Conservation (phyloP, 441 rosid genomes). For the California macrophylla region DNA sequence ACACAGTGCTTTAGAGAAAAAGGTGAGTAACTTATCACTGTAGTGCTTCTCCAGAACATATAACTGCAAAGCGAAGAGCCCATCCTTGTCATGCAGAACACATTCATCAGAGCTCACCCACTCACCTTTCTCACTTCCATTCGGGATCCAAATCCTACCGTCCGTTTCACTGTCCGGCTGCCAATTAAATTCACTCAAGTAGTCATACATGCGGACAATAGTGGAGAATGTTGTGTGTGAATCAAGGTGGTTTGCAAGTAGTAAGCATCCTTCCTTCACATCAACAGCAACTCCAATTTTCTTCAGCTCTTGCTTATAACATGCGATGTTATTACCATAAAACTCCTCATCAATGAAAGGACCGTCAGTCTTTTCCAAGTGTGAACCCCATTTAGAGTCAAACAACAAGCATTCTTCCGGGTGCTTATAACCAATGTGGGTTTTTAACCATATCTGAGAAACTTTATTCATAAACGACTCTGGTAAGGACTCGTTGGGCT, state of each 20-base stretch:
- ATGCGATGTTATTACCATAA: slow-evolving; percentile 33
- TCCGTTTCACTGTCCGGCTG: slow-evolving; percentile 18
- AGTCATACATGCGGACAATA: slow-evolving; percentile 37
- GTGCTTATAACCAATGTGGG: slow-evolving; percentile 35
- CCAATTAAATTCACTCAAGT: slow-evolving; percentile 32
- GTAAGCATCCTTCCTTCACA: slow-evolving; percentile 20
- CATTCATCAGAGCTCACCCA: slow-evolving; percentile 46
- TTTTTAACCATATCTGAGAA: slow-evolving; percentile 48
- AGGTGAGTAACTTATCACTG: slow-evolving; percentile 15
- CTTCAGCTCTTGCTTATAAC: slow-evolving; percentile 33
- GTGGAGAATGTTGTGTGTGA: slow-evolving; percentile 29
- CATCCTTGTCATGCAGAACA: slow-evolving; percentile 39
- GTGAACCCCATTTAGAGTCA: slow-evolving; percentile 27
- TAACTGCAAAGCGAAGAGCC: slow-evolving; percentile 36
- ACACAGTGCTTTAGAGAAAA: slow-evolving; percentile 31
- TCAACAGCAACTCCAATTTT: slow-evolving; percentile 43
- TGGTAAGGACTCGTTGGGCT: slow-evolving; percentile 21
- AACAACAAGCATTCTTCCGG: slow-evolving; percentile 40
- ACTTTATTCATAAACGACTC: slow-evolving; percentile 21
- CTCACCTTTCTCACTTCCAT: slow-evolving; percentile 22
- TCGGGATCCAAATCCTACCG: slow-evolving; percentile 43
- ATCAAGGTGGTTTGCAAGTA: slow-evolving; percentile 33
- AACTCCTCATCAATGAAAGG: slow-evolving; percentile 58
- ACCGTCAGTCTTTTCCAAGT: slow-evolving; percentile 43
- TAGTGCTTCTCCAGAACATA: slow-evolving; percentile 43